These are phyloP conservation scores for Phytophthora ramorum DNA, from an alignment of 352 stramenopile species.

Conservation along the genomic window DNA sequence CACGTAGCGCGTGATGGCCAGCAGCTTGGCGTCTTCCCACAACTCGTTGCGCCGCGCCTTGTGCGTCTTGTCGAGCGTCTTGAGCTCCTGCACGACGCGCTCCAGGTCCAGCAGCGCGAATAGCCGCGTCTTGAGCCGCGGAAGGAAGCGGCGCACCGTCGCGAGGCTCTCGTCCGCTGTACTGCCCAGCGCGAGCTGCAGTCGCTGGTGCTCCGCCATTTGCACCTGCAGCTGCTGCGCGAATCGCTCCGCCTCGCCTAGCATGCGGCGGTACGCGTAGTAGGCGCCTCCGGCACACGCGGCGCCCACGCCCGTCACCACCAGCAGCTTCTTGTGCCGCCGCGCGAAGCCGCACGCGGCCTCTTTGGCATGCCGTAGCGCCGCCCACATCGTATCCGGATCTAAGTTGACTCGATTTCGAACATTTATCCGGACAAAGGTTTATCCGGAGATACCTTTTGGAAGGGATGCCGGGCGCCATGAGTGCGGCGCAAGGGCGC, in stretches of 20 bases:
- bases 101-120: constrained; percentile 75
- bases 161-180: constrained; percentile 82
- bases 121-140: constrained; percentile 64
- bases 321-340: constrained; percentile 72
- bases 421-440: too few relatives aligned
- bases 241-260: constrained; percentile 75
- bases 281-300: constrained; percentile 66
- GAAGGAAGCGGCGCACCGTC: constrained; percentile 79
- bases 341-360: constrained; percentile 66
- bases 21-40: constrained; percentile 78
- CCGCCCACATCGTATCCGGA: constrained; percentile 68
- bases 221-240: constrained; percentile 71
- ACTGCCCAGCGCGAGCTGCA: constrained; percentile 71
- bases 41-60: constrained; percentile 64
- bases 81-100: constrained; percentile 75
- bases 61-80: constrained; percentile 72
- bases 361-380: constrained; percentile 59
- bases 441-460: not conserved
- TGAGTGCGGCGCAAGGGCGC: constrained; percentile 41
- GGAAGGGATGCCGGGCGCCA: constrained; percentile 4
- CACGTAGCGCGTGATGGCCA: constrained; percentile 78
- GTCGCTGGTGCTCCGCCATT: constrained; percentile 79
- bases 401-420: too few relatives aligned
- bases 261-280: constrained; percentile 71
- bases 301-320: constrained; percentile 54